A percentile compares a stretch with the other conserved stretches of the same genome.
These are phyloP conservation scores for Triticum aestivum DNA, from an alignment of 176 grass and related monocot genomes.

Conservation along the genomic window DNA sequence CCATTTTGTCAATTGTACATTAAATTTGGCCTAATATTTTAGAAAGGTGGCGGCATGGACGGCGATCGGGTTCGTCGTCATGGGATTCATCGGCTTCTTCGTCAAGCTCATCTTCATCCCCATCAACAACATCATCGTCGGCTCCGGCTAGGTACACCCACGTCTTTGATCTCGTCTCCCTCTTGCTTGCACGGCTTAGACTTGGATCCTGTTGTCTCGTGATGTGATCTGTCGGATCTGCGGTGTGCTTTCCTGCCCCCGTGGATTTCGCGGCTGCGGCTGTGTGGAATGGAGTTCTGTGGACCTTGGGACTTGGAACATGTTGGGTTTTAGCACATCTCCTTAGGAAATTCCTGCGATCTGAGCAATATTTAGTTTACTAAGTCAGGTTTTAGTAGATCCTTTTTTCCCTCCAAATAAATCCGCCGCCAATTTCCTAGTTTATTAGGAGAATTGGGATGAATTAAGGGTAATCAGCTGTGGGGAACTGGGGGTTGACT, in stretches of 20 bases:
- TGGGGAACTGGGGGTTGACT: not conserved
- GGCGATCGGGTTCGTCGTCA: conserved; percentile 71
- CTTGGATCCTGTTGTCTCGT: not conserved
- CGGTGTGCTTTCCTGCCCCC: not conserved
- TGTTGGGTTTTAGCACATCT: not conserved
- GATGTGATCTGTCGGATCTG: not conserved
- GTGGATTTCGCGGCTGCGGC: not conserved
- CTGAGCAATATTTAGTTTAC: too few species aligned
- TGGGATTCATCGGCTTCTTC: conserved; percentile 88
- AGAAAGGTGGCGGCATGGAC: conserved; percentile 70
- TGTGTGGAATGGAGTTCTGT: not conserved
- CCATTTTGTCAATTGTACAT: too few species aligned
- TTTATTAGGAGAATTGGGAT: not conserved
- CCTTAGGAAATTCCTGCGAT: not conserved
- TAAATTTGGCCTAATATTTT: too few species aligned
- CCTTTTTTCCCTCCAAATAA: not conserved
- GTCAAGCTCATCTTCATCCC: conserved; percentile 86
- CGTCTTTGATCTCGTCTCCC: not conserved
- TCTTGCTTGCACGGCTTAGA: not conserved
- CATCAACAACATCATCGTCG: conserved; percentile 90
- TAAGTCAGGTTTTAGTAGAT: not conserved
- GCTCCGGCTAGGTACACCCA: conserved; percentile 58
- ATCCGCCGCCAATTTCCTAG: not conserved
- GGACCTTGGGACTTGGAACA: not conserved
- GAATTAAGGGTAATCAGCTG: not conserved